These are phyloP conservation scores for Trypanosoma conorhini DNA, from an alignment of 208 protist genomes.

Conservation along the genomic window DNA sequence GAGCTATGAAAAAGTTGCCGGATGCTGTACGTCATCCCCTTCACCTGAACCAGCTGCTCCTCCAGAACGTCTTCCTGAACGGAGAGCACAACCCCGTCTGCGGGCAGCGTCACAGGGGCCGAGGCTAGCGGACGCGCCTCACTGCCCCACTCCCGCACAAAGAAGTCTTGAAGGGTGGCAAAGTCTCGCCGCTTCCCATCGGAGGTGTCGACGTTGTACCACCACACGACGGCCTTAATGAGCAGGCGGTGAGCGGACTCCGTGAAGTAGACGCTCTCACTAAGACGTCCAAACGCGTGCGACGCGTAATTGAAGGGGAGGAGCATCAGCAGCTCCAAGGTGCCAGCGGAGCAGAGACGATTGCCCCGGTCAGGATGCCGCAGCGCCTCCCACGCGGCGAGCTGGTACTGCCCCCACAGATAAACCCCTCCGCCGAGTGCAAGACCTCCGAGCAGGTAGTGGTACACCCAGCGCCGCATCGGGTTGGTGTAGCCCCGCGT, in stretches of 20 bases:
- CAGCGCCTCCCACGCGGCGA: constrained; percentile 61
- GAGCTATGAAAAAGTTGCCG: constrained; percentile 55
- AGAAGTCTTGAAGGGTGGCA: constrained; percentile 78
- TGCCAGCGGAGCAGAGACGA: constrained; percentile 49
- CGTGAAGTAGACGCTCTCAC: constrained; percentile 43
- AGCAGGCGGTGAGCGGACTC: constrained; percentile 42
- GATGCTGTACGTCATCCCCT: constrained; percentile 71
- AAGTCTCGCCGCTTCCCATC: constrained; percentile 41
- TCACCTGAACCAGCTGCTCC: constrained; percentile 77
- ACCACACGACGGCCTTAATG: constrained; percentile 50
- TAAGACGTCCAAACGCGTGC: constrained; percentile 40
- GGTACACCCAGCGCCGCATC: constrained; percentile 76
- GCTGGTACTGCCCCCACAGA: constrained; percentile 43
- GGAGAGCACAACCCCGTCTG: constrained; percentile 70
- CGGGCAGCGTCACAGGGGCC: constrained; percentile 50
- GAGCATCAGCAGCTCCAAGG: constrained; percentile 66
- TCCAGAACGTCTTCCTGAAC: constrained; percentile 40
- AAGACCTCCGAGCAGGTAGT: constrained; percentile 48
- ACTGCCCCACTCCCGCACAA: constrained; percentile 57
- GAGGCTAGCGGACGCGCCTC: constrained; percentile 43
- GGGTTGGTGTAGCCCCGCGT: constrained; percentile 48
- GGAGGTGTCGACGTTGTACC: constrained; percentile 53
- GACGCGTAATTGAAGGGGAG: constrained; percentile 75
- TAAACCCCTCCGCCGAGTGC: constrained; percentile 36
- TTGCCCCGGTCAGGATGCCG: constrained; percentile 37